Evolutionary conservation across 2,329 filamentous ascomycete species (phyloP).

Genomic region (Microcyclosporella mali): DNA sequence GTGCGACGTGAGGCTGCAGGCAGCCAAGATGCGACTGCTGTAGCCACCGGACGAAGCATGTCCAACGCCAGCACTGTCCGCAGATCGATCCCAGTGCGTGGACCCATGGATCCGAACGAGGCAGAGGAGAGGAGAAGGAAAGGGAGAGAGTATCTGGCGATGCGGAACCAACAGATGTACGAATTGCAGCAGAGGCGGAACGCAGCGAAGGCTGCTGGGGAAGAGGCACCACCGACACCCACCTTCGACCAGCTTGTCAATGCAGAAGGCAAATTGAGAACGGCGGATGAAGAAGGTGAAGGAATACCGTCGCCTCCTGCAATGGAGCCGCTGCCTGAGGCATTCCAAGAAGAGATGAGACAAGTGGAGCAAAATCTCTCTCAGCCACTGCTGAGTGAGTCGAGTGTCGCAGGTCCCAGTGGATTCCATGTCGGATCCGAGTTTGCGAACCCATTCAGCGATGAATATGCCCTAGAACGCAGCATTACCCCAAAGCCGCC

Average conservation of each 20-base stretch:
- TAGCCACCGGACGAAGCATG: slow-evolving; percentile 31
- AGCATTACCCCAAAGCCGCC: slow-evolving; percentile 41
- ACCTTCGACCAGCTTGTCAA: slow-evolving; percentile 32
- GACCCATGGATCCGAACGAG: slow-evolving; percentile 26
- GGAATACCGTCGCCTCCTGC: slow-evolving; percentile 15
- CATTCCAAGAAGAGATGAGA: slow-evolving; percentile 18
- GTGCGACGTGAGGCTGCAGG: slow-evolving; percentile 27
- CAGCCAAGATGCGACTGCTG: slow-evolving; percentile 28
- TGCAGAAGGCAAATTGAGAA: slow-evolving; percentile 26
- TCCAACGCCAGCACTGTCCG: slow-evolving; percentile 21
- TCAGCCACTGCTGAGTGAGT: slow-evolving; percentile 17
- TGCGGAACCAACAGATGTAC: slow-evolving; percentile 31
- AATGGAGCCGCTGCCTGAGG: slow-evolving; percentile 17
- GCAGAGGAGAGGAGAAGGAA: slow-evolving; percentile 31
- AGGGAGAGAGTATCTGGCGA: slow-evolving; percentile 32
- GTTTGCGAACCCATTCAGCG: slow-evolving; percentile 42
- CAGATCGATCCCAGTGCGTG: slow-evolving; percentile 24
- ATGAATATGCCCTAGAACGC: slow-evolving; percentile 34
- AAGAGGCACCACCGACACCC: slow-evolving; percentile 19
- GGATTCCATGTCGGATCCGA: slow-evolving; percentile 38
- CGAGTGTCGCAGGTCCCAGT: slow-evolving; percentile 19
- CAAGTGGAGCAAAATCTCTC: slow-evolving; percentile 22
- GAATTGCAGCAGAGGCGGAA: slow-evolving; percentile 27
- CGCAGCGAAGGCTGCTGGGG: slow-evolving; percentile 9
- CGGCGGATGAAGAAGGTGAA: slow-evolving; percentile 8